phyloP scores from a whole-genome alignment of 768 basidiomycete genomes.

The Psilocybe cyanescens region DNA sequence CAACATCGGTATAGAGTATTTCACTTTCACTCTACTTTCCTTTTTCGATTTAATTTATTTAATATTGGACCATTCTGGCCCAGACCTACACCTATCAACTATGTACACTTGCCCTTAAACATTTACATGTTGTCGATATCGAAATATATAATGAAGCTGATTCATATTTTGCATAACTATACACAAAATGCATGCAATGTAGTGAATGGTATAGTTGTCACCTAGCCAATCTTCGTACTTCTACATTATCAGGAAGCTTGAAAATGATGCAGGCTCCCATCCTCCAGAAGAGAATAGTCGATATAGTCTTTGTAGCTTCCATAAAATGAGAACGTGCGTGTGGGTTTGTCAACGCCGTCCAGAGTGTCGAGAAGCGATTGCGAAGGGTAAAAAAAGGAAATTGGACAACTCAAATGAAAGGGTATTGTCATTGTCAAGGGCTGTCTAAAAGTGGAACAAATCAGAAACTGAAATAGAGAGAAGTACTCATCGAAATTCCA shows the following conservation, averaged over 20 bases:
- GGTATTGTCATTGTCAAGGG: not conserved
- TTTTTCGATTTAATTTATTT: not conserved
- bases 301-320: constrained; percentile 71
- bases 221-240: constrained; percentile 24
- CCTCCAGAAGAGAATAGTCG: constrained; percentile 19
- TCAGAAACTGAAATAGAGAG: not conserved
- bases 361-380: constrained; percentile 93
- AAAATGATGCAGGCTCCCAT: constrained; percentile 30
- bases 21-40: no score
- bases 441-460: not conserved
- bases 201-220: constrained; percentile 20
- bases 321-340: constrained; percentile 96
- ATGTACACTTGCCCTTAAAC: no score
- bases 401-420: not conserved
- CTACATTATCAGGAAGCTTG: constrained; percentile 6
- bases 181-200: not conserved
- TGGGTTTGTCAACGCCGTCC: constrained; percentile 71
- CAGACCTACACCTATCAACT: no score
- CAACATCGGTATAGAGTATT: no score
- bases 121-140: no score
- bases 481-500: constrained; percentile 7
- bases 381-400: not conserved
- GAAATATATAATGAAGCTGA: no score
- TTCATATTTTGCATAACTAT: not conserved
- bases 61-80: not conserved